These are phyloP conservation scores for Zopfia rhizophila DNA, from an alignment of 2,329 filamentous ascomycete genomes.

Conservation along the genomic window DNA sequence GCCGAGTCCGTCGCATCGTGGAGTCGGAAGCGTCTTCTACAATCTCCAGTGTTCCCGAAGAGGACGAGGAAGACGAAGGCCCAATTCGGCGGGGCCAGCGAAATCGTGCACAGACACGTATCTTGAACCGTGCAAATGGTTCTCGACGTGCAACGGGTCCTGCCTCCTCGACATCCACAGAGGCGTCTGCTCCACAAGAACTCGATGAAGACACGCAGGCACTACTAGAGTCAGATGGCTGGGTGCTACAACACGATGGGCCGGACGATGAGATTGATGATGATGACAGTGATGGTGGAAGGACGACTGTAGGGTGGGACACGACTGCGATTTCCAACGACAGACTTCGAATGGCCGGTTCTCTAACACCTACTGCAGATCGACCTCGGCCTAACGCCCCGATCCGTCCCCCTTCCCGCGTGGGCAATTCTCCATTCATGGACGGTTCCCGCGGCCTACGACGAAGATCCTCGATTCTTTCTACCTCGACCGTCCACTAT, in stretches of 20 bases:
- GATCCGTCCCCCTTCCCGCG: conserved; percentile 52
- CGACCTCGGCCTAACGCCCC: conserved; percentile 52
- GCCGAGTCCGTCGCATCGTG: conserved; percentile 47
- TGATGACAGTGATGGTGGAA: conserved; percentile 53
- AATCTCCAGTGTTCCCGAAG: conserved; percentile 46
- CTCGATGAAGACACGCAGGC: conserved; percentile 52
- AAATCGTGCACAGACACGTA: conserved; percentile 39
- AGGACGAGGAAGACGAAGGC: conserved; percentile 50
- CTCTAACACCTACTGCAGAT: conserved; percentile 61
- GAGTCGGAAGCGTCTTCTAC: conserved; percentile 52
- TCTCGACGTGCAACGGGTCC: conserved; percentile 40
- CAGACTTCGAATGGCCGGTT: conserved; percentile 56
- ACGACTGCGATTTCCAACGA: conserved; percentile 57
- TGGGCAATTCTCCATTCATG: conserved; percentile 43
- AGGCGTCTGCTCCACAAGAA: conserved; percentile 45
- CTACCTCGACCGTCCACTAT: conserved; percentile 47
- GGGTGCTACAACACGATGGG: conserved; percentile 50
- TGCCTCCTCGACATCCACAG: conserved; percentile 47
- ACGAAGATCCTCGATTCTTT: conserved; percentile 49
- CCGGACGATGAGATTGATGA: conserved; percentile 51
- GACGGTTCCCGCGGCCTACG: conserved; percentile 52
- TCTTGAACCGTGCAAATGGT: conserved; percentile 48
- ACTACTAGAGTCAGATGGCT: conserved; percentile 47
- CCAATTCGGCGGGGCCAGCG: conserved; percentile 47
- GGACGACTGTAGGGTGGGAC: conserved; percentile 58